Evolutionary conservation across 352 stramenopile species (phyloP), one percentile per base, ranked within the genome.

Genomic region (Pythium oligandrum): DNA sequence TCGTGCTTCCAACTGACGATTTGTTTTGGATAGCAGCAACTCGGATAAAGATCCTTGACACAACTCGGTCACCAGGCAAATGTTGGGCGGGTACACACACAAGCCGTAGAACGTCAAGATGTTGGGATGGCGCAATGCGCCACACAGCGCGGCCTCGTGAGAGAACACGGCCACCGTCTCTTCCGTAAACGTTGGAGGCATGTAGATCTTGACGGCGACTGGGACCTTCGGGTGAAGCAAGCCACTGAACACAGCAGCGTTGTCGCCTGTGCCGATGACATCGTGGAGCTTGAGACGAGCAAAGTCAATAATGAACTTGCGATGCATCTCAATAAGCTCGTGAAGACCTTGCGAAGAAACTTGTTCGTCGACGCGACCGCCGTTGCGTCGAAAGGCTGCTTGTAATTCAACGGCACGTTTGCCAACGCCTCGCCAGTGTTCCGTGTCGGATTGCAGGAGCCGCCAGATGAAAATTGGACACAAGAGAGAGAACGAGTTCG

Each of bases 141-240:
- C 61, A 44, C 68, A 78, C 1, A 87, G 58, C 43, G 65, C 65
- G 10, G 73, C 67, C 61, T 89, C 78, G 34, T 80, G 65, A 10
- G 68, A 75, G 42, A 86, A 87, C n/a, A 65, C 60, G 3, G 64
- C 60, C 37, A n/a, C n/a, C n/a, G n/a, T n/a, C n/a, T n/a, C n/a
- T n/a, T n/a, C n/a, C n/a, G n/a, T n/a, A n/a, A n/a, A 89, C 62
- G 70, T 61, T 3, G 58, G 44, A 10, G 78, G 78, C 3, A 70
- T 81, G 59, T 83, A 87, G 0, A 87, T 66, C 58, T 89, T 89
- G 46, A 89, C 55, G 1, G 78, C 78, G 1, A 89, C 78, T 35
- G 67, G 62, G 17, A 47, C 40, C 3, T 51, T 68, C 6, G 66
- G 61, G 40, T 71, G 51, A 12, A 81, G 46, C n/a, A 67, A 34